Evolutionary conservation across 73 alveolate genomes (phyloP).

Genomic region (Tetrahymena borealis): DNA sequence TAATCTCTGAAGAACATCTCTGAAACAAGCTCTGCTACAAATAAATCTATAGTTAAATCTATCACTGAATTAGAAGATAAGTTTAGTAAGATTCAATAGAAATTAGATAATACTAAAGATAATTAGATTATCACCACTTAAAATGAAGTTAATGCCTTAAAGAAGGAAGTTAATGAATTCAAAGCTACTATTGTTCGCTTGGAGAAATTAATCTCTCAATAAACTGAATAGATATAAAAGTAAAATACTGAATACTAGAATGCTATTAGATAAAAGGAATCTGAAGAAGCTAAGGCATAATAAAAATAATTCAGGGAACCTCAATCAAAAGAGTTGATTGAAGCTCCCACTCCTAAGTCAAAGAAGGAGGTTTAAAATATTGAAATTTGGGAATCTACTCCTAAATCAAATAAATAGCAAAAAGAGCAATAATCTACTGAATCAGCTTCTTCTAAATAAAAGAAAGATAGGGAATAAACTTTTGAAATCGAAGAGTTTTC

Average conservation of each 20-base stretch:
- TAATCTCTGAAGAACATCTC: neutral
- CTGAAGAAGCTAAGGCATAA: neutral
- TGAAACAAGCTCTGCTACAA: neutral
- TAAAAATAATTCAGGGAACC: neutral
- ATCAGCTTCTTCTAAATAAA: neutral
- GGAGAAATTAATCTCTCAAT: neutral
- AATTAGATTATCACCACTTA: neutral
- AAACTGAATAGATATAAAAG: neutral
- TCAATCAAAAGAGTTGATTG: neutral
- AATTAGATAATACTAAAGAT: constrained; percentile 7
- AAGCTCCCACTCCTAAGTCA: neutral
- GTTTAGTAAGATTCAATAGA: neutral
- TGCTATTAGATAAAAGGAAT: neutral
- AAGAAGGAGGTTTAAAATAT: neutral
- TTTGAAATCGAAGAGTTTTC: neutral
- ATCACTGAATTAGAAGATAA: neutral
- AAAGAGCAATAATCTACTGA: neutral
- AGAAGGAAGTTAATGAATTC: constrained; percentile 5
- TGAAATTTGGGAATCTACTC: neutral
- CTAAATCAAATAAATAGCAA: neutral
- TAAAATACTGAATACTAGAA: neutral
- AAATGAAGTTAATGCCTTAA: neutral
- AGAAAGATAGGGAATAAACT: neutral
- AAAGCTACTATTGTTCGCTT: neutral
- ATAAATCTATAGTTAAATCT: neutral